phyloP scores from a whole-genome alignment of 352 stramenopile genomes.

The Pythium phragmiticola region DNA sequence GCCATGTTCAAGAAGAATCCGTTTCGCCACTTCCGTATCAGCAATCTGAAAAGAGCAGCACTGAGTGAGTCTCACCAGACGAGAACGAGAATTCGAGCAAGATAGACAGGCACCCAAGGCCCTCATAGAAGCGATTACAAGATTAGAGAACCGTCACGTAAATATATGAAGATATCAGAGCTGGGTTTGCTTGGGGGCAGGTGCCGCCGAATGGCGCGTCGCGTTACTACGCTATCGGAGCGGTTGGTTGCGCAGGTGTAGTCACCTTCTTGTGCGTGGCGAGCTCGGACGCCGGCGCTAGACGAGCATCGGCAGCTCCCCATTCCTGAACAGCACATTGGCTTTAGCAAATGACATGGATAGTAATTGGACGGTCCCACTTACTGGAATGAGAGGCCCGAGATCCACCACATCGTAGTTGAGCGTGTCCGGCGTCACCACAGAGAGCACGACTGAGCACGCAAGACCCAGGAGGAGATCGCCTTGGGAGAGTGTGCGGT shows the following conservation, averaged over 20 bases:
- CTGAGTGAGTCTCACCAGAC: too few species aligned
- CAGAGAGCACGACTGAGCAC: constrained; percentile 8
- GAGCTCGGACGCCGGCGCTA: background rate
- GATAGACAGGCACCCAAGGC: too few species aligned
- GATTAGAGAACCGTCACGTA: too few species aligned
- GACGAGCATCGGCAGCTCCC: constrained; percentile 6
- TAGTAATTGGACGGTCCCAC: background rate
- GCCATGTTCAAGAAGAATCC: too few species aligned
- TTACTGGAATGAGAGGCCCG: constrained; percentile 13
- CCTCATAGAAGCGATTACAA: too few species aligned
- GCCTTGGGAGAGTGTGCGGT: constrained; percentile 5
- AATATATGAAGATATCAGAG: too few species aligned
- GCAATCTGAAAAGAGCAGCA: too few species aligned
- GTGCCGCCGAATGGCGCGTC: too few species aligned
- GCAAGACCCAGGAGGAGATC: constrained; percentile 5
- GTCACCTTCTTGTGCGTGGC: background rate
- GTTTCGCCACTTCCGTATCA: too few species aligned
- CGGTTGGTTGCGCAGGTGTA: background rate
- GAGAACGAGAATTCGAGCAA: too few species aligned
- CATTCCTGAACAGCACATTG: constrained; percentile 3
- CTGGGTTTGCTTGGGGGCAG: too few species aligned
- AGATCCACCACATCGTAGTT: constrained; percentile 16
- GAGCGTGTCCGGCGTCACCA: constrained; percentile 11
- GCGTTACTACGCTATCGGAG: background rate
- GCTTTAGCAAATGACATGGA: background rate